Evolutionary conservation across 164 flowering plant species (phyloP).

Genomic region (Berberis vulgaris): DNA sequence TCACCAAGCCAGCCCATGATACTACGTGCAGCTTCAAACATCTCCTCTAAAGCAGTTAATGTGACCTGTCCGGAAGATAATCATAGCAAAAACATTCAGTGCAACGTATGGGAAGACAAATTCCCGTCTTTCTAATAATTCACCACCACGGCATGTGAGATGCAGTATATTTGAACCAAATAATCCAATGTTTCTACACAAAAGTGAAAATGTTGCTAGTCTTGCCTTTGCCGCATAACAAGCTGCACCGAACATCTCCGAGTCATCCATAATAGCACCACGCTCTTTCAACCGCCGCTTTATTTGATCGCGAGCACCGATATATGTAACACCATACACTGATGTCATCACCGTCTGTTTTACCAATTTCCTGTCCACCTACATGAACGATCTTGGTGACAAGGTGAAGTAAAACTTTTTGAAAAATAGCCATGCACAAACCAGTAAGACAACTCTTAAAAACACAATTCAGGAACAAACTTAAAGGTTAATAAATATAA

Average conservation of each 20-base stretch:
- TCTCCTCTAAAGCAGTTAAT: conserved; percentile 84
- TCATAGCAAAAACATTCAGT: neutral
- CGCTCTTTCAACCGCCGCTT: conserved; percentile 81
- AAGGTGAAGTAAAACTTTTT: neutral
- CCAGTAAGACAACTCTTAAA: neutral
- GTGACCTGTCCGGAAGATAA: conserved; percentile 47
- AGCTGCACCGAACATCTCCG: conserved; percentile 56
- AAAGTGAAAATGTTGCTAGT: neutral
- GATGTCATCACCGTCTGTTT: conserved; percentile 99
- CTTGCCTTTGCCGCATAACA: conserved; percentile 94
- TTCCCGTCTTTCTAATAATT: too few species aligned
- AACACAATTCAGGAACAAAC: neutral
- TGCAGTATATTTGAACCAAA: neutral
- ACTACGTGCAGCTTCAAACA: conserved; percentile 93
- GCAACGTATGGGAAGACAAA: neutral
- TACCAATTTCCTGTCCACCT: conserved; percentile 92
- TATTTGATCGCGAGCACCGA: conserved; percentile 98
- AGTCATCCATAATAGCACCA: conserved; percentile 38
- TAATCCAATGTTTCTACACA: neutral
- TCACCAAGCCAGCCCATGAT: conserved; percentile 96
- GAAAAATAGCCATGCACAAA: neutral
- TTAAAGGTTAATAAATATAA: neutral
- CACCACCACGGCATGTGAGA: neutral
- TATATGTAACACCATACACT: conserved; percentile 97
- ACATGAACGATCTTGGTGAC: neutral